Percentiles rank a stretch among this genome's conserved stretches.
phyloP scores from a whole-genome alignment of 805 yeast species.

The Metschnikowia colocasiae region DNA sequence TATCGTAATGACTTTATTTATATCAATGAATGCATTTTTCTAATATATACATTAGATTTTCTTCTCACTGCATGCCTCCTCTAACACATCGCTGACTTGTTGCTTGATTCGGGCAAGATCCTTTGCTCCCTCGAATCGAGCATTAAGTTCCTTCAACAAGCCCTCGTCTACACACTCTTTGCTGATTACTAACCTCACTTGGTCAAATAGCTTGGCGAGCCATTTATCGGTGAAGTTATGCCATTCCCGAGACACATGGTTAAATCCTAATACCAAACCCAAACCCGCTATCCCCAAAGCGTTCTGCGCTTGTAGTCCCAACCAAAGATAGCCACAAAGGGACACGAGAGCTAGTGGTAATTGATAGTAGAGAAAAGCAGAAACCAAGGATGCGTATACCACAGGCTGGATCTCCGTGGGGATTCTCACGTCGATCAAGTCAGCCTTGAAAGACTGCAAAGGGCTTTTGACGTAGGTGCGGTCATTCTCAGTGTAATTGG shows the following conservation, averaged over 20 bases:
- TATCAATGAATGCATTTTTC: slow-evolving; percentile 5
- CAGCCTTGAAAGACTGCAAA: slow-evolving; percentile 26
- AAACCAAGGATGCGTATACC: slow-evolving; percentile 26
- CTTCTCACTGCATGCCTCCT: slow-evolving; percentile 1
- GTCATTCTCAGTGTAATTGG: slow-evolving; percentile 15
- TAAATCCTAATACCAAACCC: slow-evolving; percentile 43
- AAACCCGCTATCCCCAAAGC: slow-evolving; percentile 32
- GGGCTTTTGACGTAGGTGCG: slow-evolving; percentile 24
- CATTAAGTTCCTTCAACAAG: slow-evolving; percentile 30
- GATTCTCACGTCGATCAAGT: slow-evolving; percentile 27
- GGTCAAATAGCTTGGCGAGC: slow-evolving; percentile 31
- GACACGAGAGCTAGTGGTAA: slow-evolving; percentile 34
- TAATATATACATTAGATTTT: neutral
- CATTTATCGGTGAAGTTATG: slow-evolving; percentile 26
- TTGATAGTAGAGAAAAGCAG: slow-evolving; percentile 35
- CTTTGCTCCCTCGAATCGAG: slow-evolving; percentile 23
- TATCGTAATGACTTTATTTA: slow-evolving; percentile 5
- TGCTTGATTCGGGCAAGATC: slow-evolving; percentile 14
- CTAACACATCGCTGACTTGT: slow-evolving; percentile 15
- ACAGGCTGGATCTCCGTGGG: slow-evolving; percentile 36
- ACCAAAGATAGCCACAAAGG: slow-evolving; percentile 28
- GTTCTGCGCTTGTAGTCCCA: slow-evolving; percentile 31
- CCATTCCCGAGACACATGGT: slow-evolving; percentile 39
- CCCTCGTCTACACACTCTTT: slow-evolving; percentile 38
- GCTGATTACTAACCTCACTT: slow-evolving; percentile 29